Base-by-base conservation (phyloP, 1,139 yeast species). In the Candida frijolesensis region DNA sequence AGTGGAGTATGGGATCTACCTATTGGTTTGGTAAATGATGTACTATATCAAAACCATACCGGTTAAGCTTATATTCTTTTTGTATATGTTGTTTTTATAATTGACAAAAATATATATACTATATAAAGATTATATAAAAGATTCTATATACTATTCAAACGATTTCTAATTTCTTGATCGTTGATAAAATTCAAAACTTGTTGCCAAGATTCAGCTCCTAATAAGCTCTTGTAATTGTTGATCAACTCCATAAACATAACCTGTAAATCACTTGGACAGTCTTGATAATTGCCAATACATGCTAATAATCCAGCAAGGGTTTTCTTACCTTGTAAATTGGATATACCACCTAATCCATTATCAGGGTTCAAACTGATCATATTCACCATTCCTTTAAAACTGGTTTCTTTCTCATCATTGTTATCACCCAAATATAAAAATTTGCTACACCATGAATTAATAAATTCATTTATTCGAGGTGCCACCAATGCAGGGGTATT, bases 1-100 rank as follows among this genome's bases (percentile, higher is more conserved):
- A 87, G 89, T 59, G 96, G 96, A 0, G 94, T 91, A 8, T 82
- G 90, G 80, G 97, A 91, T 64, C 62, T 90, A 47, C 94, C 96
- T 1, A 72, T 89, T 2, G 76, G 83, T 2, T 78, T 83, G 47
- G 96, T 88, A 0, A 87, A 88, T 61, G 79, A 80, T 48, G 85
- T 88, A 0, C 68, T 90, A 19, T 90, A 89, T 58, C 55, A 57
- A 22, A 49, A 54, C 8, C 4, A 19, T 47, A 52, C n/a, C 11
- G 30, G 10, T 8, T 8, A 16, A 27, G 7, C 29, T 32, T 2
- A 32, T 32, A 32, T 35, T 18, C 2, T n/a, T 12, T 33, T 33
- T 33, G 16, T n/a, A 14, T 33, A 33, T 34, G 8, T 15, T 42
- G n/a, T 22, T 19, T 42, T 6, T 25, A 19, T 3, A 19, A 19